These are phyloP conservation scores for Rhododendron mucronatum DNA, from an alignment of 148 eudicot species.

Conservation along the genomic window DNA sequence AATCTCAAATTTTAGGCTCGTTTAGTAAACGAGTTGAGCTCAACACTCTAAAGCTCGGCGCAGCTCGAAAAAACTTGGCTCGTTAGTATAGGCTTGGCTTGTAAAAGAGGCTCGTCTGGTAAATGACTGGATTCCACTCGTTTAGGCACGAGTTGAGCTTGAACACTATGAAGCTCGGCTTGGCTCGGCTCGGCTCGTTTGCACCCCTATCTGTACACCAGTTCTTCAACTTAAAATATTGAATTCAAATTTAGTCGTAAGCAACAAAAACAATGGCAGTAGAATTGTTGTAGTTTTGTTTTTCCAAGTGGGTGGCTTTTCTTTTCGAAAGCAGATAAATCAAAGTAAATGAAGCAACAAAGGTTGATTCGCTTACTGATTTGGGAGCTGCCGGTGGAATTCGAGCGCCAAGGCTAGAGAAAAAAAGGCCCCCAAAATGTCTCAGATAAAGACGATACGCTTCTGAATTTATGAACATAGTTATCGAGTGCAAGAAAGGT, in stretches of 20 bases:
- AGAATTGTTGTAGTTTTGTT: not conserved
- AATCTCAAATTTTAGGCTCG: no score
- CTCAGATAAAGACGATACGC: not conserved
- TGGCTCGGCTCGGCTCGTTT: no score
- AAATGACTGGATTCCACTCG: no score
- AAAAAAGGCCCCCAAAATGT: not conserved
- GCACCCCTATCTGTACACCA: not conserved
- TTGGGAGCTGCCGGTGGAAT: conserved; percentile 13
- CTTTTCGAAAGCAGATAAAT: not conserved
- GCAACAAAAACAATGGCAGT: not conserved
- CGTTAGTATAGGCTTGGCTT: no score
- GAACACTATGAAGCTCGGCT: no score
- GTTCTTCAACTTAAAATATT: not conserved
- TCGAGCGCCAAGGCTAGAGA: conserved; percentile 28
- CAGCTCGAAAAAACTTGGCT: no score
- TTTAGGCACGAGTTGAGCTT: no score
- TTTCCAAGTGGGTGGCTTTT: not conserved
- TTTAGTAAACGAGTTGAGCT: no score
- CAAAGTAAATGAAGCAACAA: not conserved
- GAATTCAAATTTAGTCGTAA: not conserved
- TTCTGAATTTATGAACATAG: not conserved
- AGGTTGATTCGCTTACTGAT: conserved; percentile 6
- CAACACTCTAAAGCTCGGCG: no score
- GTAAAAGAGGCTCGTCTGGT: no score
- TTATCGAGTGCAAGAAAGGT: not conserved